These are phyloP conservation scores for Ceratocystis cubensis DNA, from an alignment of 2,329 filamentous ascomycete species.

Conservation along the genomic window DNA sequence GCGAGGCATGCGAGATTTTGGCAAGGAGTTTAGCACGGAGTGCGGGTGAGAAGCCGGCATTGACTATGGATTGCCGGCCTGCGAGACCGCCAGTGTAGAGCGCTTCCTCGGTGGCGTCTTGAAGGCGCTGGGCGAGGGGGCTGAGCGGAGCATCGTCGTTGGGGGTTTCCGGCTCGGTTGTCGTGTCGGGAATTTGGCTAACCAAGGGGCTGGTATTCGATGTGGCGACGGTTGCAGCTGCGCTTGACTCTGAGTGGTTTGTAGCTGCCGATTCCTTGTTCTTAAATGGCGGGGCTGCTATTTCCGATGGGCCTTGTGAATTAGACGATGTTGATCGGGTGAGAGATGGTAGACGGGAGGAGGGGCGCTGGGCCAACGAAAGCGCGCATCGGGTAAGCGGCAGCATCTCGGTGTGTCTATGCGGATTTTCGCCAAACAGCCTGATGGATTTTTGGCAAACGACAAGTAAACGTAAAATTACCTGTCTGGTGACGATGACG, in stretches of 20 bases:
- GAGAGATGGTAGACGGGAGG: background rate
- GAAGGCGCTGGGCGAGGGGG: conserved; percentile 37
- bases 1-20: conserved; percentile 42
- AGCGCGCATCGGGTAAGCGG: background rate
- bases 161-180: background rate
- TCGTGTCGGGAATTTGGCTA: no score
- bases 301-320: no score
- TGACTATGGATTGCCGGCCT: conserved; percentile 46
- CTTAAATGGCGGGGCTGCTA: background rate
- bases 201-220: background rate
- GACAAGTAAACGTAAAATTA: background rate
- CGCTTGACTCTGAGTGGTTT: background rate
- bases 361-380: background rate
- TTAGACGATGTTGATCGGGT: background rate
- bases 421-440: no score
- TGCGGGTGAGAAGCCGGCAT: conserved; percentile 52
- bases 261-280: background rate
- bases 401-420: background rate
- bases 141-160: background rate
- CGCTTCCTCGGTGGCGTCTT: conserved; percentile 51
- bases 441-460: background rate
- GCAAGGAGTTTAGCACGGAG: conserved; percentile 46
- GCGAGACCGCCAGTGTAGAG: conserved; percentile 46
- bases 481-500: background rate
- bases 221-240: background rate